Evolutionary conservation across 164 flowering plant genomes (phyloP), one percentile per base, ranked within the genome.

Genomic region (Sextonia rubra): DNA sequence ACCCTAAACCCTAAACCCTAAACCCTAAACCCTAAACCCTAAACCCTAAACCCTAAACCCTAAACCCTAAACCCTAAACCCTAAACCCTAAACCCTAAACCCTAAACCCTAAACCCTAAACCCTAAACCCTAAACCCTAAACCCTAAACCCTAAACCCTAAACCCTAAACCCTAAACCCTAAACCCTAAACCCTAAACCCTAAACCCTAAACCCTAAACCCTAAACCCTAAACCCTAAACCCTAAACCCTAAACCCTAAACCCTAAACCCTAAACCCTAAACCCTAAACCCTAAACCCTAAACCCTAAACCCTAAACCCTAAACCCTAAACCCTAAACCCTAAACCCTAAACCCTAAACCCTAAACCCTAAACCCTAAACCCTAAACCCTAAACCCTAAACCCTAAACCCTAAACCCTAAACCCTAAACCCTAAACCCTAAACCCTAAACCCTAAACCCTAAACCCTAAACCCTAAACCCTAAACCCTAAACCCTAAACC

Each of bases 141-240:
- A 75, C 69, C 73, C 73, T 70, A 63, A 75, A 69, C 73, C 73
- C 73, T 62, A 74, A 74, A 72, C 69, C 77, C 72, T 69, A 74
- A 74, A 74, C 73, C 73, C 69, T 69, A 74, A 74, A 69, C 77
- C 76, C 68, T 68, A 74, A 74, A 74, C 77, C 73, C 73, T 72
- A 67, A 75, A 75, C 30, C 30, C 30, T 29, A 29, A 29, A 29
- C 30, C 30, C 30, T 29, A 29, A 29, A 29, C 1, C 30, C 30
- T 2, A 1, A 29, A 75, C 69, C 77, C 77, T 69, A 75, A 75
- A 75, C 77, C 73, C 73, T 75, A 75, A 75, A 75, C 77, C 73
- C 73, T 75, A 75, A 75, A 75, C 77, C 77, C 73, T 70, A 75
- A 75, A 75, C 77, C 77, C 73, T 69, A 74, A 75, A 69, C 77